phyloP scores from a whole-genome alignment of 768 basidiomycete species.

The Hygrocybe coccinea region DNA sequence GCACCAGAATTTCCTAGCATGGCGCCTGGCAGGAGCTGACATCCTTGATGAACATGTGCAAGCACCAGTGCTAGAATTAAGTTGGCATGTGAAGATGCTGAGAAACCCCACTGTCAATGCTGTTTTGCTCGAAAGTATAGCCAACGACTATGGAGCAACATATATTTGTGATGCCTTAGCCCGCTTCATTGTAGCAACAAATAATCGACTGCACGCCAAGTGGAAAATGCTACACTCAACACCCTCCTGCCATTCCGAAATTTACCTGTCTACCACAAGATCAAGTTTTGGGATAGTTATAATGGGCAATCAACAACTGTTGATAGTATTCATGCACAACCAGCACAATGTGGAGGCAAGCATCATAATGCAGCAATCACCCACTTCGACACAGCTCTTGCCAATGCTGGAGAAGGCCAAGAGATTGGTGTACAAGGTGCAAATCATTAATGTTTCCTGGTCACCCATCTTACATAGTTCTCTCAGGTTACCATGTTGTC shows the following conservation, averaged over 20 bases:
- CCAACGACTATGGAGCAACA: too few relatives aligned
- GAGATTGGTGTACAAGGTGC: too few relatives aligned
- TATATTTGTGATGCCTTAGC: slow-evolving; percentile 11
- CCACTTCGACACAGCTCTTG: slow-evolving; percentile 34
- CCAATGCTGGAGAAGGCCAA: slow-evolving; percentile 14
- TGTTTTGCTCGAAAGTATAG: too few relatives aligned
- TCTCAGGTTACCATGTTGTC: slow-evolving; percentile 23
- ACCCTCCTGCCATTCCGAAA: slow-evolving; percentile 17
- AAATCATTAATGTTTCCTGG: too few relatives aligned
- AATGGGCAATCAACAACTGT: slow-evolving; percentile 5
- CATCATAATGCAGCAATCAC: slow-evolving; percentile 15
- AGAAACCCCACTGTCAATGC: slow-evolving; percentile 14
- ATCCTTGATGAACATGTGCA: background rate
- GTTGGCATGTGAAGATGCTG: slow-evolving; percentile 8
- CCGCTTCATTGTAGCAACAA: slow-evolving; percentile 1
- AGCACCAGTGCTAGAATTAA: slow-evolving; percentile 3
- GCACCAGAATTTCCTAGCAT: slow-evolving; percentile 21
- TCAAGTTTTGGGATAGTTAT: slow-evolving; percentile 25
- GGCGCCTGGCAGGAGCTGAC: slow-evolving; percentile 8
- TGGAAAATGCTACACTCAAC: slow-evolving; percentile 1
- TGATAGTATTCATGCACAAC: slow-evolving; percentile 31
- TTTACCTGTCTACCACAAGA: slow-evolving; percentile 29
- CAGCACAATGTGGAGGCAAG: slow-evolving; percentile 6
- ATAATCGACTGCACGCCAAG: slow-evolving; percentile 11
- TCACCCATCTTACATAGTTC: background rate